Conservation (phyloP, 2,329 filamentous ascomycete genomes). For the Alternaria incomplexa region DNA sequence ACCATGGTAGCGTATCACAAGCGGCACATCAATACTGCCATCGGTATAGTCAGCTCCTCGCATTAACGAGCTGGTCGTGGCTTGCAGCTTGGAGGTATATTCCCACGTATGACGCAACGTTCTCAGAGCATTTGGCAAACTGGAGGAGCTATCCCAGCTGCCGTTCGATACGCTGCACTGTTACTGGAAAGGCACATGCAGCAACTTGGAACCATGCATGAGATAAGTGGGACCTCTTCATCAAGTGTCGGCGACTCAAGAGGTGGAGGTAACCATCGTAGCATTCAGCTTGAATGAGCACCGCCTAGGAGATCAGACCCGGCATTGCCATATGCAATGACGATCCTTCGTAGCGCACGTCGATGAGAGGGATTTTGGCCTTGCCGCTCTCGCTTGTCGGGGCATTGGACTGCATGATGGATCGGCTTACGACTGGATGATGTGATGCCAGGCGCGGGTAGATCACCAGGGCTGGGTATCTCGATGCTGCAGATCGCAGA, state of each 20-base stretch:
- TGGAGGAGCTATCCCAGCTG: neutral
- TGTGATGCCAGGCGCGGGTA: slow-evolving; percentile 11
- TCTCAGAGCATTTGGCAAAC: neutral
- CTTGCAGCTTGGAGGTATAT: neutral
- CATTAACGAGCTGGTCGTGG: slow-evolving; percentile 1
- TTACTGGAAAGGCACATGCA: slow-evolving; percentile 5
- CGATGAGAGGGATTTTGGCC: neutral
- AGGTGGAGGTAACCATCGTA: slow-evolving; percentile 2
- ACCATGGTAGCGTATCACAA: neutral
- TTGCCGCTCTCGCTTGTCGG: neutral
- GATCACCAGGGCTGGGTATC: slow-evolving; percentile 5
- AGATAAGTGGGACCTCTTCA: neutral
- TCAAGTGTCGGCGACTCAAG: slow-evolving; percentile 9
- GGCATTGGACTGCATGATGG: neutral
- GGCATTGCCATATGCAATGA: neutral
- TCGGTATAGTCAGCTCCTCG: neutral
- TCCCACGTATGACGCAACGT: slow-evolving; percentile 4
- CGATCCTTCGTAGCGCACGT: neutral
- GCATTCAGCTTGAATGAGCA: slow-evolving; percentile 3
- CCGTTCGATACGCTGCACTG: neutral
- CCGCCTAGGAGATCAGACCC: neutral
- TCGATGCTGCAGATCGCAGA: slow-evolving; percentile 9
- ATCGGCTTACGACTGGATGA: neutral
- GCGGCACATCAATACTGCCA: neutral
- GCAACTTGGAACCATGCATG: neutral